Evolutionary conservation across 176 grass and related monocot species (phyloP), one percentile per base, ranked within the genome.

Genomic region (Avena insularis): DNA sequence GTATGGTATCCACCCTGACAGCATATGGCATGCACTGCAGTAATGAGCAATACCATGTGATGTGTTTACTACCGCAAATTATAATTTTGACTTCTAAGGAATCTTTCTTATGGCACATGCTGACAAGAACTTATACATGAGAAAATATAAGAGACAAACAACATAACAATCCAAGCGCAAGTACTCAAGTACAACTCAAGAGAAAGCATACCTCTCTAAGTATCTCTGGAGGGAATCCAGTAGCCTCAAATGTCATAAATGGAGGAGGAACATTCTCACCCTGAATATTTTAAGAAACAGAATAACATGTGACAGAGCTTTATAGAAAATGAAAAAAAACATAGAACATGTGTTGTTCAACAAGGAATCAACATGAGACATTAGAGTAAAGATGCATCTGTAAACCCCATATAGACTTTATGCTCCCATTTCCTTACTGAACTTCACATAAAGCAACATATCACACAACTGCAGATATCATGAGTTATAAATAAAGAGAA

Each of bases 181-280:
- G 45, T 81, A 62, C 62, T 70, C 63, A 68, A 48, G 16, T 45
- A 54, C 66, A 61, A 55, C 27, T 74, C 12, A 87, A 89, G 65
- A 85, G 53, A 57, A 89, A 87, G 84, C 76, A 78, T 96, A 99
- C 97, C 97, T 99, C 97, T 76, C 90, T 89, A 48, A 99, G 73
- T 69, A 99, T 96, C 86, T 99, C 97, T 75, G 97, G 97, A 65
- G 97, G 97, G 72, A 99, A 94, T 68, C 92, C 97, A 73, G 96
- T 93, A 29, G 94, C 47, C 71, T 99, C 97, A 84, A 99, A 99
- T 86, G 97, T 99, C 97, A 99, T 99, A 90, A 99, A 99, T 12
- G 97, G 97, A 84, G 94, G 81, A 76, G 97, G 97, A 84, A 96
- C 92, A 43, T 99, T 93, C 36, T 92, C 94, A 51, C 97, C 97